These are phyloP conservation scores for Penicillium sp. DNA, from an alignment of 2,329 filamentous ascomycete genomes.

Conservation along the genomic window DNA sequence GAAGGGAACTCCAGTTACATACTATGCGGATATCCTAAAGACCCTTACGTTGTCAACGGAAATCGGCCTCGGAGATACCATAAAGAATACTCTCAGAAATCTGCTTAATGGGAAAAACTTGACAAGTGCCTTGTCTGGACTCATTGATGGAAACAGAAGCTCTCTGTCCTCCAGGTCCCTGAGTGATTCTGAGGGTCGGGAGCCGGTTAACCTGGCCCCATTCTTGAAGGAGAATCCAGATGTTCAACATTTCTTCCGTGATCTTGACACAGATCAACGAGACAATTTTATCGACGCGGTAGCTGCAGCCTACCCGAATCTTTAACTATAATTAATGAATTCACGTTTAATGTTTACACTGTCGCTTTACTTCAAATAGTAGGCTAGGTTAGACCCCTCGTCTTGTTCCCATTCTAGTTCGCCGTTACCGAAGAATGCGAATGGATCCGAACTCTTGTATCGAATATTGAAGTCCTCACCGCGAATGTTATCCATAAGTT, in stretches of 20 bases:
- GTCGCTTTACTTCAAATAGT: no score
- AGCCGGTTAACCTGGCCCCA: slow-evolving; percentile 8
- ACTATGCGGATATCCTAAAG: slow-evolving; percentile 24
- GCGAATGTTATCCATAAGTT: slow-evolving; percentile 36
- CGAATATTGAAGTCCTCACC: slow-evolving; percentile 55
- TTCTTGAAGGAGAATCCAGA: slow-evolving; percentile 17
- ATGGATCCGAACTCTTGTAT: slow-evolving; percentile 34
- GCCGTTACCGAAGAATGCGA: background rate
- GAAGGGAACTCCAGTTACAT: slow-evolving; percentile 22
- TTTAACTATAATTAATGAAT: slow-evolving; percentile 10
- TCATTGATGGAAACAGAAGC: slow-evolving; percentile 1
- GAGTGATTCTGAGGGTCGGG: background rate
- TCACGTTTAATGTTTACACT: background rate
- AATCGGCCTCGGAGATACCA: slow-evolving; percentile 18
- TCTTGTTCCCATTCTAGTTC: background rate
- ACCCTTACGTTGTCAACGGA: slow-evolving; percentile 20
- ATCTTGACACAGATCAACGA: slow-evolving; percentile 12
- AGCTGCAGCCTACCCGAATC: slow-evolving; percentile 9
- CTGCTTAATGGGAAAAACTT: slow-evolving; percentile 11
- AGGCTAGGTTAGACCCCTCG: no score
- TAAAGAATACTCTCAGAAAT: slow-evolving; percentile 22
- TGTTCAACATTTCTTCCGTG: slow-evolving; percentile 18
- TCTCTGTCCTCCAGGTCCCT: background rate
- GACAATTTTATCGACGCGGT: slow-evolving; percentile 24
- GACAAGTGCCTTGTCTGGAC: slow-evolving; percentile 3